Conservation (phyloP, 495 filamentous ascomycete species). For the Daldinia concentrica region DNA sequence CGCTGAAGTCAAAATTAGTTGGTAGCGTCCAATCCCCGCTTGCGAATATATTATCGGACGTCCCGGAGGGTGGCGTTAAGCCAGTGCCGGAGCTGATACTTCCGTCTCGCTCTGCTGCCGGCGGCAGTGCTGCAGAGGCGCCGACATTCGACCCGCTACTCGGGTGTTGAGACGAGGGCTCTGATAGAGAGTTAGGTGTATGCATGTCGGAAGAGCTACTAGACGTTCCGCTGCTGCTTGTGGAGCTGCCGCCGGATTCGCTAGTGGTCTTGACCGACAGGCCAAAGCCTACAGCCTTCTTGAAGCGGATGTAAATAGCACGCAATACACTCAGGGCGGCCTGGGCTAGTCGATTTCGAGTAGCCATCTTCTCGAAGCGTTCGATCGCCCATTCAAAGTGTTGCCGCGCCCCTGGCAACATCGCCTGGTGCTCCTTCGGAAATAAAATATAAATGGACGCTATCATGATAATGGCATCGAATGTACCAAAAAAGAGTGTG, state of each 20-base stretch:
- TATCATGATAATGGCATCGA: slow-evolving; percentile 70
- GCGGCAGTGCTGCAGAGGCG: slow-evolving; percentile 14
- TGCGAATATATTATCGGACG: slow-evolving; percentile 33
- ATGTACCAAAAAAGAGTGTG: slow-evolving; percentile 65
- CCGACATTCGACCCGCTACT: slow-evolving; percentile 21
- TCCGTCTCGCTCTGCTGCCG: slow-evolving; percentile 24
- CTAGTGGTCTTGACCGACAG: slow-evolving; percentile 19
- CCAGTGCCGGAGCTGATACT: slow-evolving; percentile 33
- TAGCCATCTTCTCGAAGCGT: slow-evolving; percentile 61
- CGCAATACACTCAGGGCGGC: slow-evolving; percentile 62
- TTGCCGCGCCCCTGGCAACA: slow-evolving; percentile 54
- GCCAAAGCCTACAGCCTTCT: slow-evolving; percentile 51
- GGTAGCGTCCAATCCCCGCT: slow-evolving; percentile 48
- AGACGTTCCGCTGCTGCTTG: slow-evolving; percentile 20
- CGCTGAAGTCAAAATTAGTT: slow-evolving; percentile 56
- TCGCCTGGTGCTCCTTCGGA: slow-evolving; percentile 56
- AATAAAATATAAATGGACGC: slow-evolving; percentile 66
- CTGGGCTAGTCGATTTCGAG: slow-evolving; percentile 60
- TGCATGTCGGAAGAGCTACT: slow-evolving; percentile 38
- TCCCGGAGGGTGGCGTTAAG: slow-evolving; percentile 31
- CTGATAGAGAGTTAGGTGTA: slow-evolving; percentile 36
- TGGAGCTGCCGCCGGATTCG: slow-evolving; percentile 22
- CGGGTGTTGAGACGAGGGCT: slow-evolving; percentile 28
- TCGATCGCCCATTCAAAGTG: slow-evolving; percentile 64
- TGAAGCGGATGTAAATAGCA: slow-evolving; percentile 57